phyloP scores from a whole-genome alignment of 139 green algal genomes.

The Monoraphidium neglectum region DNA sequence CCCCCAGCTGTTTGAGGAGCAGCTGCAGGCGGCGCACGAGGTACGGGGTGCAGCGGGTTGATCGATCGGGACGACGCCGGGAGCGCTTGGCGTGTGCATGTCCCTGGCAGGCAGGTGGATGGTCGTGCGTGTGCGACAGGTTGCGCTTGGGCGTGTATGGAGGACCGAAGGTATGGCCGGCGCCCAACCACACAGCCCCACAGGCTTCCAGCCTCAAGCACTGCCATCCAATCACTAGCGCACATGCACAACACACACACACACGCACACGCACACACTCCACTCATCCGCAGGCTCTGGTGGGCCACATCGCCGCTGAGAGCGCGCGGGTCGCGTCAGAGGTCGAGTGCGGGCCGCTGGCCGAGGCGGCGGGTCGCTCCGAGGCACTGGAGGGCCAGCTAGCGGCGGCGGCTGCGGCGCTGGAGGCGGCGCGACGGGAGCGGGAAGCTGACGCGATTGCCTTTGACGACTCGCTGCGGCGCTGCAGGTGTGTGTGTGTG shows the following conservation, averaged over 20 bases:
- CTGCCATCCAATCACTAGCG: background rate
- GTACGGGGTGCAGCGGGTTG: background rate
- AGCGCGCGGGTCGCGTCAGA: background rate
- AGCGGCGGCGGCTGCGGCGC: constrained; percentile 1
- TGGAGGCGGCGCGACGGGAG: constrained; percentile 3
- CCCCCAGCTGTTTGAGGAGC: constrained; percentile 15
- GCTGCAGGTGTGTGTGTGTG: too few species aligned
- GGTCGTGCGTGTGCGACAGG: too few species aligned
- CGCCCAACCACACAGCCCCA: too few species aligned
- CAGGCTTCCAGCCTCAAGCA: too few species aligned
- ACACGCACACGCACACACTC: background rate
- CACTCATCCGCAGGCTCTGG: constrained; percentile 9
- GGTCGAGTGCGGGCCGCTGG: constrained; percentile 1
- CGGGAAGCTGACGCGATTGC: background rate
- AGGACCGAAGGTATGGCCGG: too few species aligned
- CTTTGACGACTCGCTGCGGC: constrained; percentile 17
- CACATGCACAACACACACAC: background rate
- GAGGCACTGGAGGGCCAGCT: background rate
- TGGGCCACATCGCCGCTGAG: constrained; percentile 1
- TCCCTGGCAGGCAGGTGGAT: too few species aligned
- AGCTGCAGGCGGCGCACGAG: constrained; percentile 16
- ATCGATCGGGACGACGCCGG: too few species aligned
- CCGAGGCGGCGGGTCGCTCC: constrained; percentile 1
- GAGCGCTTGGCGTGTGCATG: too few species aligned
- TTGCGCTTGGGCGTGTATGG: too few species aligned